Evolutionary conservation across 129 eudicot genomes (phyloP).

Genomic region (Flaveria ramosissima): DNA sequence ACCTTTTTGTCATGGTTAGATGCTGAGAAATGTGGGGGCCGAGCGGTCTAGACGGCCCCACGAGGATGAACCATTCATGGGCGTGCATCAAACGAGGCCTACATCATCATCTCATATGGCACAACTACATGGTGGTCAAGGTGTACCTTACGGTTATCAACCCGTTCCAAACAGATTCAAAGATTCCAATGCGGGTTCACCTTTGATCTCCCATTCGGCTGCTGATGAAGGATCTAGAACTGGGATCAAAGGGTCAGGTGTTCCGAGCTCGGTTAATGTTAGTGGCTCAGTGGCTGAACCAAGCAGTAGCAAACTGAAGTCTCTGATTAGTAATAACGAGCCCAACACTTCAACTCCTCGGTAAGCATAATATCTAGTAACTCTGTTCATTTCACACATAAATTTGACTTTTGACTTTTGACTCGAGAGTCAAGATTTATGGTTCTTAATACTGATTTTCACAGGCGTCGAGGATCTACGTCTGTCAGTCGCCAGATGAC

Average conservation of each 20-base stretch:
- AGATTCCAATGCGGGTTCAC: slow-evolving; percentile 57
- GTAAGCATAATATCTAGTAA: slow-evolving; percentile 28
- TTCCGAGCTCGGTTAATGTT: slow-evolving; percentile 59
- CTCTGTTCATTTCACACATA: background rate
- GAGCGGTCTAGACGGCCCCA: slow-evolving; percentile 60
- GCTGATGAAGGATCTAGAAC: slow-evolving; percentile 99
- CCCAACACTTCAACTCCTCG: slow-evolving; percentile 55
- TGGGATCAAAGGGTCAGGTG: slow-evolving; percentile 89
- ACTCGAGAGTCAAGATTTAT: background rate
- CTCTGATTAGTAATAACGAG: slow-evolving; percentile 44
- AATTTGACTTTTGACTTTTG: background rate
- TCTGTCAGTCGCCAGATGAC: slow-evolving; percentile 83
- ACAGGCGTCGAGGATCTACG: slow-evolving; percentile 68
- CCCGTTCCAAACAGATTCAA: slow-evolving; percentile 56
- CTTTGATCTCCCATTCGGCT: slow-evolving; percentile 64
- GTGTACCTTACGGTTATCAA: slow-evolving; percentile 57
- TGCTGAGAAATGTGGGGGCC: slow-evolving; percentile 68
- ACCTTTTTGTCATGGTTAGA: slow-evolving; percentile 49
- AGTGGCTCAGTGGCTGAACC: slow-evolving; percentile 52
- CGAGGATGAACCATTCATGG: slow-evolving; percentile 53
- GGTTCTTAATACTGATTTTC: slow-evolving; percentile 19
- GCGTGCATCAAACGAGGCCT: slow-evolving; percentile 52
- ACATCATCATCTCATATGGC: slow-evolving; percentile 55
- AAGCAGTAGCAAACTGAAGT: slow-evolving; percentile 49
- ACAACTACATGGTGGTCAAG: slow-evolving; percentile 65